Conservation (phyloP, 352 stramenopile species). For the Sclerospora graminicola region DNA sequence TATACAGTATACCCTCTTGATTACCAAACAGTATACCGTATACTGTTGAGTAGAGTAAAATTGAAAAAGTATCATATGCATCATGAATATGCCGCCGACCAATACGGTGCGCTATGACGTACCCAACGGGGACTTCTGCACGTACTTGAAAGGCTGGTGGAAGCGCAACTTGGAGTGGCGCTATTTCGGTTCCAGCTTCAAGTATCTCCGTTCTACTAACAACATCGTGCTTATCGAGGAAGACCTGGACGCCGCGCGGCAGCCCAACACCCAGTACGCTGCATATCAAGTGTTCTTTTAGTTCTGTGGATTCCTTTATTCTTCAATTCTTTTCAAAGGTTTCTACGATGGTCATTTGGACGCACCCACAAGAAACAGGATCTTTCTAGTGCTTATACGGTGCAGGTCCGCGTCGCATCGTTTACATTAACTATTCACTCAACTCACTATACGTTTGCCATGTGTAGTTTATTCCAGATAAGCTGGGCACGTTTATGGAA, state of each 20-base stretch:
- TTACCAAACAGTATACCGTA: too few species aligned
- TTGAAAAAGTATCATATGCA: too few species aligned
- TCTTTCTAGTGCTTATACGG: constrained; percentile 63
- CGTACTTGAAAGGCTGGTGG: constrained; percentile 71
- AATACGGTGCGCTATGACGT: constrained; percentile 45
- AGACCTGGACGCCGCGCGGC: constrained; percentile 47
- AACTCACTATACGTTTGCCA: not conserved
- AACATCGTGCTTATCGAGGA: constrained; percentile 79
- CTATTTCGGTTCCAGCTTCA: constrained; percentile 65
- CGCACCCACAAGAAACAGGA: constrained; percentile 61
- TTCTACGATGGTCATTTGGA: constrained; percentile 75
- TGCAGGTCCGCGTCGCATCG: constrained; percentile 33
- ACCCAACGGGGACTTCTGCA: constrained; percentile 50
- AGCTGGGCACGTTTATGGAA: constrained; percentile 76
- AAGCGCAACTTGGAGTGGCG: constrained; percentile 79
- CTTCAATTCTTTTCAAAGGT: constrained; percentile 19
- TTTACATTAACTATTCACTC: not conserved
- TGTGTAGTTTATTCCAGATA: constrained; percentile 64
- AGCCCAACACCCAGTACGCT: constrained; percentile 60
- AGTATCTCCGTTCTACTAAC: constrained; percentile 71
- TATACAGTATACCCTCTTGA: too few species aligned
- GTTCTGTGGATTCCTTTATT: not conserved
- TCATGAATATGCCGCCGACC: constrained; percentile 20
- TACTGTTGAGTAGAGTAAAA: too few species aligned
- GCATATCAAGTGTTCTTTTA: not conserved